Conservation (phyloP, 345 rosid species). For the Bruguiera parviflora region DNA sequence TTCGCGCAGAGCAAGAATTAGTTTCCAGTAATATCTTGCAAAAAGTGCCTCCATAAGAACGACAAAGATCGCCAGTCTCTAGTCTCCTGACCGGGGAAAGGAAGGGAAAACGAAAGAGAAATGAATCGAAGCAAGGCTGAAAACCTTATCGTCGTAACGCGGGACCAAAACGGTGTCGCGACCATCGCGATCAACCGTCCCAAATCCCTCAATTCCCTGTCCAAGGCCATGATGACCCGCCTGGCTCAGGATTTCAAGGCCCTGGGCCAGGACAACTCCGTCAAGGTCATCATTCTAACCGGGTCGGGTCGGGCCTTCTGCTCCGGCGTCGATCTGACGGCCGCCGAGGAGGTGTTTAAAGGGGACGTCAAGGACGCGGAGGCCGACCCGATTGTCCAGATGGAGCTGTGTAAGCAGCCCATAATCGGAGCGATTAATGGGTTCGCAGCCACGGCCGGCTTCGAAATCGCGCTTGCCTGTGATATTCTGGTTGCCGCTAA, state of each 20-base stretch:
- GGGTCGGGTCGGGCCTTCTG: constrained; percentile 88
- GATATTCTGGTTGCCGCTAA: constrained; percentile 72
- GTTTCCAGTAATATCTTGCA: too few relatives aligned
- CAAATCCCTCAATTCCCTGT: constrained; percentile 77
- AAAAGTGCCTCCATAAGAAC: too few relatives aligned
- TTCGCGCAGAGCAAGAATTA: too few relatives aligned
- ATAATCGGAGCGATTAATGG: constrained; percentile 88
- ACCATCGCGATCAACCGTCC: constrained; percentile 85
- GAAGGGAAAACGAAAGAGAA: background rate
- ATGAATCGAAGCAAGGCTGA: constrained; percentile 37
- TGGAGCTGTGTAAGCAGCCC: constrained; percentile 76
- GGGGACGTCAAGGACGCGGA: constrained; percentile 89
- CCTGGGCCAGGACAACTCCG: constrained; percentile 50
- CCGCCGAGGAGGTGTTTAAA: constrained; percentile 83
- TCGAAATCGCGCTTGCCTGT: constrained; percentile 85
- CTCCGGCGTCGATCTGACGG: constrained; percentile 83
- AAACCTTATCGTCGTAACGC: constrained; percentile 51
- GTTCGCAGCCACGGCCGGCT: constrained; percentile 86
- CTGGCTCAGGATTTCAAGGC: constrained; percentile 62
- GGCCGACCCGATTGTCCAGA: constrained; percentile 64
- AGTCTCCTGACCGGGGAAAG: too few relatives aligned
- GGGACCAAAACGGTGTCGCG: constrained; percentile 60
- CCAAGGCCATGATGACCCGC: constrained; percentile 65
- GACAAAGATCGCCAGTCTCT: too few relatives aligned
- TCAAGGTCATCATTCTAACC: constrained; percentile 57